Evolutionary conservation across 768 basidiomycete species (phyloP), one percentile per base, ranked within the genome.

Genomic region (Omphalotus guepiniiformis): DNA sequence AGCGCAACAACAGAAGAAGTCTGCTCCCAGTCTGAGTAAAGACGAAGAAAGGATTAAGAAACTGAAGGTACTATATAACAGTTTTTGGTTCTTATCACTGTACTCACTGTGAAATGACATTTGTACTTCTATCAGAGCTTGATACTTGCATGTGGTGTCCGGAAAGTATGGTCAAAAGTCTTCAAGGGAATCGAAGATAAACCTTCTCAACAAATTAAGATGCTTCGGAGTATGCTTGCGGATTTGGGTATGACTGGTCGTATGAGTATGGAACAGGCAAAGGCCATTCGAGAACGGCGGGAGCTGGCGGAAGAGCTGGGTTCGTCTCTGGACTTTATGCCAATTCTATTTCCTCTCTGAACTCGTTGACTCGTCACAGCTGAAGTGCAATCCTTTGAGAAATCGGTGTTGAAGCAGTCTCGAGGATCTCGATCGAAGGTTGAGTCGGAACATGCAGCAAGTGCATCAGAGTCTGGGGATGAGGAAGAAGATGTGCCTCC

Each of bases 211-310:
- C 87, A 91, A 56, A 83, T 90, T 26, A 66, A 67, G 42, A 80
- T 76, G 32, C 71, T 92, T 27, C 80, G 77, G 47, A 69, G 75
- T 48, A 82, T 86, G 11, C 71, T 93, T 6, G 58, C 69, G 21
- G 85, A 83, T 3, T 71, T 93, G 25, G 91, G 91, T 1, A 94
- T 93, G 89, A 78, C 71, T 0, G 87, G 88, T 1, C 76, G 84
- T 19, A 69, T 83, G 58, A 92, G 80, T 51, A 56, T 90, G 57
- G 90, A 89, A 44, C 85, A 93, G 65, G 93, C 92, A 3, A 88
- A 79, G 55, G 67, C 71, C 3, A 85, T 94, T 55, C 85, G 75
- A 51, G 78, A 72, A 61, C 78, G 78, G 58, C 71, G 90, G 37
- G 93, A 93, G 60, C 61, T 91, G 5, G 84, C 78, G 19, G 72